Percentiles rank a stretch among this genome's conserved stretches.
These are phyloP conservation scores for Hericium coralloides DNA, from an alignment of 768 basidiomycete genomes.

Conservation along the genomic window DNA sequence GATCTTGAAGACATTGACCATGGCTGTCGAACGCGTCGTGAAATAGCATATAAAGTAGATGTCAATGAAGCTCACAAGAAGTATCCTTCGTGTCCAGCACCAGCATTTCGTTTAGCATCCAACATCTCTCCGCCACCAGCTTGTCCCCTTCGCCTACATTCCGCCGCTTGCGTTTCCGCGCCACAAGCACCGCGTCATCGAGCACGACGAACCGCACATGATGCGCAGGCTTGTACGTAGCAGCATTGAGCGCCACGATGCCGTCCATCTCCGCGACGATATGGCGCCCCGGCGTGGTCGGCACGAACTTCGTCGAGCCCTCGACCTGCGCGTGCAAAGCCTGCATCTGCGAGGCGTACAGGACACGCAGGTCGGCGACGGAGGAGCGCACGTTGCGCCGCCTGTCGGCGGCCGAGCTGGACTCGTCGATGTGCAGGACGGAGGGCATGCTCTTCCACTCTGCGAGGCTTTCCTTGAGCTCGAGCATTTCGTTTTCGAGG, in stretches of 20 bases:
- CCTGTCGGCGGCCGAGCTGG: constrained; percentile 54
- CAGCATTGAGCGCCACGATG: constrained; percentile 79
- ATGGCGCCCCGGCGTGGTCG: constrained; percentile 85
- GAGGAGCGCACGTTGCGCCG: constrained; percentile 74
- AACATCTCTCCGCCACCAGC: constrained; percentile 88
- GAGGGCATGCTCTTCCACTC: constrained; percentile 98
- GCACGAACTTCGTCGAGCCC: constrained; percentile 91
- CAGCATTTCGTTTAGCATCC: constrained; percentile 88
- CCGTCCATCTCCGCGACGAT: constrained; percentile 80
- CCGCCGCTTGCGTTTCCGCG: constrained; percentile 58
- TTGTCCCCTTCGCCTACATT: constrained; percentile 57
- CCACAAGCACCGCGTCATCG: constrained; percentile 87
- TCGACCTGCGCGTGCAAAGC: constrained; percentile 83
- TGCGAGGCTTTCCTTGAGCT: constrained; percentile 86
- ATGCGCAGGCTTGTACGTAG: constrained; percentile 89
- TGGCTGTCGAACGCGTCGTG: constrained; percentile 28
- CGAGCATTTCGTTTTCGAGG: constrained; percentile 95
- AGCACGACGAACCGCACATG: constrained; percentile 85
- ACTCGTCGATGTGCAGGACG: constrained; percentile 82
- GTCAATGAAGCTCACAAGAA: constrained; percentile 47
- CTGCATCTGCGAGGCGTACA: constrained; percentile 95
- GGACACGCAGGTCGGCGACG: constrained; percentile 86
- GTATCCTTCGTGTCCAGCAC: constrained; percentile 96
- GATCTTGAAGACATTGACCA: constrained; percentile 98
- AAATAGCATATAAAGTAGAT: background rate